Base-by-base conservation (phyloP, 805 yeast genomes). In the Tetrapisispora pingtungensis region DNA sequence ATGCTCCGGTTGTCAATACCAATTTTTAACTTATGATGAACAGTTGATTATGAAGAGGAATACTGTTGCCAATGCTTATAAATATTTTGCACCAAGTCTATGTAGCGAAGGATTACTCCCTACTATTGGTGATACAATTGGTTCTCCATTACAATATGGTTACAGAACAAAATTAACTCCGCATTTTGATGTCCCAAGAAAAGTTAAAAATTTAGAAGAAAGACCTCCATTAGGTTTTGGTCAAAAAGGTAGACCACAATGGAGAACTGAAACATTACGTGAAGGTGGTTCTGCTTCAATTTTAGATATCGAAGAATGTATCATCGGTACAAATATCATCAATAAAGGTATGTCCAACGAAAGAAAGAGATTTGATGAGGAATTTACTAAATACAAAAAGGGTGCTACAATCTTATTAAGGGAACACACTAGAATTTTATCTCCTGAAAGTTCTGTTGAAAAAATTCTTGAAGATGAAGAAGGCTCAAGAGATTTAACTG, bases 121-220 rank as follows among this genome's bases (percentile, higher is more conserved):
- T 0, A 68, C 54, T 8, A 68, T 90, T 31, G 74, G 73, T 1
- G 64, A 69, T 1, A 85, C 95, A 0, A 75, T 81, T 33, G 75
- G 80, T 7, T 84, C 95, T 10, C 98, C 98, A 4, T 66, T 78
- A 45, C 73, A 80, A 52, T 84, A 73, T 59, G 71, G 72, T 32
- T 93, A 93, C 65, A 73, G 98, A 59, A 93, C 98, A 0, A 93
- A 93, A 59, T 72, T 93, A 35, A 93, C 98, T 0, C 98, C 98
- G 5, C 98, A 93, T 66, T 93, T 89, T 64, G 88, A 84, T 56
- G 66, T 85, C 33, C 93, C 94, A 20, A 74, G 78, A 56, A 73
- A 78, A 55, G 49, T 59, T 12, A 66, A 66, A 41, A 67, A 70
- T 12, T 56, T 66, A 28, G 60, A 55, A 15, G 57, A 61, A 36